A percentile compares a stretch with the other conserved stretches of the same genome.
These are phyloP conservation scores for Coemansia sp. DNA, from an alignment of 192 early-diverging fungal species.

Conservation along the genomic window DNA sequence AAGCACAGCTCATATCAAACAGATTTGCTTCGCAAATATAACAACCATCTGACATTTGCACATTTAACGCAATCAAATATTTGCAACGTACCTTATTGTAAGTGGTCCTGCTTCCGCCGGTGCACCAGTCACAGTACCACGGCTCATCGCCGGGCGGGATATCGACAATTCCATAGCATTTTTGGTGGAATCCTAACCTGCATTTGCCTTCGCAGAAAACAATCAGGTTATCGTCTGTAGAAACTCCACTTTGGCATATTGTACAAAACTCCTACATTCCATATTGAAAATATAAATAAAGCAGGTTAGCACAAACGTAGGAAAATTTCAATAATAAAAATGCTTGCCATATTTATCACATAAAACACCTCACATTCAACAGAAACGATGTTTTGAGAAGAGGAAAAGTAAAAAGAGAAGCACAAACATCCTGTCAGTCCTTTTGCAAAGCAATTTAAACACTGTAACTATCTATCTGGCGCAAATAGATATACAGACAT, in stretches of 20 bases:
- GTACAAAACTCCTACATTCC: constrained; percentile 45
- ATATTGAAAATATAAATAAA: not conserved
- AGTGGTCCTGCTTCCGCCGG: constrained; percentile 9
- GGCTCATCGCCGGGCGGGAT: constrained; percentile 51
- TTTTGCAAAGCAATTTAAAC: not conserved
- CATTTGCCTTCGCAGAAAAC: constrained; percentile 55
- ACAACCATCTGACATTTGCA: not conserved
- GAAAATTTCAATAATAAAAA: not conserved
- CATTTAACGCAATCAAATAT: constrained; percentile 2
- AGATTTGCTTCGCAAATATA: not conserved
- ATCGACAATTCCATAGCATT: constrained; percentile 42
- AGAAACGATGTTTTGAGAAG: no score
- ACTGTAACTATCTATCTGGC: not conserved
- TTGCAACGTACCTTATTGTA: constrained; percentile 31
- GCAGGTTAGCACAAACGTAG: not conserved
- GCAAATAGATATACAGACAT: not conserved
- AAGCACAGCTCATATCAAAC: not conserved
- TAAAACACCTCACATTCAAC: not conserved
- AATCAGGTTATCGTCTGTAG: constrained; percentile 31
- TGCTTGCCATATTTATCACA: not conserved
- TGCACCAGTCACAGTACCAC: constrained; percentile 52
- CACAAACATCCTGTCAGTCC: no score
- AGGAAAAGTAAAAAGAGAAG: no score
- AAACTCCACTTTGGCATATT: constrained; percentile 41
- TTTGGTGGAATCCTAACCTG: constrained; percentile 33